Evolutionary conservation across 2,329 filamentous ascomycete species (phyloP).

Genomic region (Pseudogymnoascus sp.): DNA sequence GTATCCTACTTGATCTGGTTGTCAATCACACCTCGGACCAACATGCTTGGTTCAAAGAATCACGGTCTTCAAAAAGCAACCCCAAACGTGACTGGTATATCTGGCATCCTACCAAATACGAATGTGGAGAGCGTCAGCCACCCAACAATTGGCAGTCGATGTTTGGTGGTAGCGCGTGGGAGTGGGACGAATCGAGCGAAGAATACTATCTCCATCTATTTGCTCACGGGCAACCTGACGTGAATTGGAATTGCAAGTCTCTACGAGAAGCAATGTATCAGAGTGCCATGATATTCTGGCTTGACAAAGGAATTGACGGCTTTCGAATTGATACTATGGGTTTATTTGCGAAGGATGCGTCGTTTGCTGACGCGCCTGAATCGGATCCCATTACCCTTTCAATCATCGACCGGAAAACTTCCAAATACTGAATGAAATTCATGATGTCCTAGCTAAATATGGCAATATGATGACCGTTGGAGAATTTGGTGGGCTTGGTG

Average conservation of each 20-base stretch:
- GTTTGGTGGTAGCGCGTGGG: constrained; percentile 57
- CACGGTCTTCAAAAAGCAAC: constrained; percentile 41
- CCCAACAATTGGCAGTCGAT: constrained; percentile 67
- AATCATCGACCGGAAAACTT: too few species aligned
- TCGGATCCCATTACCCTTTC: too few species aligned
- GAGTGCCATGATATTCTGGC: constrained; percentile 72
- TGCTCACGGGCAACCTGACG: constrained; percentile 67
- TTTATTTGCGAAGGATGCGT: constrained; percentile 58
- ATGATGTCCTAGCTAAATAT: too few species aligned
- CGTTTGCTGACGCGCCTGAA: constrained; percentile 50
- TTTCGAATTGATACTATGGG: constrained; percentile 71
- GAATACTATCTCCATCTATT: constrained; percentile 77
- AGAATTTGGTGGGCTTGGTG: too few species aligned
- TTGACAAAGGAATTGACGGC: constrained; percentile 63
- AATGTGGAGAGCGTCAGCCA: constrained; percentile 54
- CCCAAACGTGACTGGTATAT: constrained; percentile 58
- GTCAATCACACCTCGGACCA: constrained; percentile 67
- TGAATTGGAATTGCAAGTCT: constrained; percentile 74
- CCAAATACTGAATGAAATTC: too few species aligned
- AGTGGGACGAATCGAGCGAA: constrained; percentile 62
- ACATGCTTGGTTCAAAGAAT: constrained; percentile 58
- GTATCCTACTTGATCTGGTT: constrained; percentile 67
- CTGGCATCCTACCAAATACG: constrained; percentile 49
- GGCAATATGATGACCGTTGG: too few species aligned
- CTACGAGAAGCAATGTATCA: constrained; percentile 64